Evolutionary conservation across 1,284 basidiomycete genomes (phyloP).

Genomic region (Fomitopsis palustris): DNA sequence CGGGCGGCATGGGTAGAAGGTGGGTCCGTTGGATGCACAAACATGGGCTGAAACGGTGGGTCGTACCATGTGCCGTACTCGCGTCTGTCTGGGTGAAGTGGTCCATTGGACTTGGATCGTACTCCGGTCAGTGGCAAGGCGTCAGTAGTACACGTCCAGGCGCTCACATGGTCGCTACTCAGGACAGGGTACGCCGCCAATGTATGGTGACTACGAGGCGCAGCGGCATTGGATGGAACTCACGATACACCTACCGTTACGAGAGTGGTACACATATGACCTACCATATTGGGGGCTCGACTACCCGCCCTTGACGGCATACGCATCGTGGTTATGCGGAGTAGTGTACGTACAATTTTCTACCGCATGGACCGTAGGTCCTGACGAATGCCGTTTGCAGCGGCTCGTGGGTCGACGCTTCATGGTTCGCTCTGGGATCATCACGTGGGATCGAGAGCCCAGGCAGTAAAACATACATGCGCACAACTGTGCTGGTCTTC

Average conservation of each 20-base stretch:
- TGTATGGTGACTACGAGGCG: constrained; percentile 92
- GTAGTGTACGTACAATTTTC: constrained; percentile 34
- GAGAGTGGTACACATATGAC: constrained; percentile 85
- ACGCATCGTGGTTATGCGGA: constrained; percentile 80
- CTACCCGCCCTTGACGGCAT: constrained; percentile 90
- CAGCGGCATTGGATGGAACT: constrained; percentile 95
- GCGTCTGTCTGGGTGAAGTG: constrained; percentile 60
- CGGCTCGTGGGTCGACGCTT: constrained; percentile 62
- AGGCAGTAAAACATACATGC: constrained; percentile 76
- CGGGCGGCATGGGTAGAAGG: constrained; percentile 49
- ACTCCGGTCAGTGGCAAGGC: constrained; percentile 63
- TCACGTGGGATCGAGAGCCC: constrained; percentile 79
- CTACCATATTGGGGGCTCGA: constrained; percentile 90
- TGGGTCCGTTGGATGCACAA: constrained; percentile 79
- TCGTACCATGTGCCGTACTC: constrained; percentile 50
- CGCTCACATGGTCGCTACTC: constrained; percentile 2
- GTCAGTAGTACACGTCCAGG: neutral
- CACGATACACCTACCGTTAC: constrained; percentile 70
- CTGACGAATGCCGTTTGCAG: constrained; percentile 32
- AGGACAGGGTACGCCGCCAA: constrained; percentile 73
- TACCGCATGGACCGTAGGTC: no score
- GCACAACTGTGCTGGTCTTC: constrained; percentile 66
- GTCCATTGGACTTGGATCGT: constrained; percentile 70
- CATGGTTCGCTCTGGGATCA: constrained; percentile 70
- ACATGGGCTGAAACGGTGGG: constrained; percentile 54